A percentile compares a stretch with the other conserved stretches of the same genome.
Conservation (phyloP, 768 basidiomycete genomes). For the Trametes cingulata region DNA sequence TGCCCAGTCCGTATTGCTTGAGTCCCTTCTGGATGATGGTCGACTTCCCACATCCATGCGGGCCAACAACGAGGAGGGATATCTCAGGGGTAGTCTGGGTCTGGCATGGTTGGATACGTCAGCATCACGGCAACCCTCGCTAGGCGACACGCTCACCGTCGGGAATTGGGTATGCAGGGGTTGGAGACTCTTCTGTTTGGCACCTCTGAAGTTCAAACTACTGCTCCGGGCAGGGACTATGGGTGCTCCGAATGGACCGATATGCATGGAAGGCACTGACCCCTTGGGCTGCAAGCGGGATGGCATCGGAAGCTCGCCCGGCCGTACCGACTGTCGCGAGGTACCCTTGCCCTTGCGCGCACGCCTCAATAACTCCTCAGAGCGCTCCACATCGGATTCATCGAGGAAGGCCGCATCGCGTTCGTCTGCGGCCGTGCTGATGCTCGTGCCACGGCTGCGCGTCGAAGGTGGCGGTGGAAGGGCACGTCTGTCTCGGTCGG, state of each 20-base stretch:
- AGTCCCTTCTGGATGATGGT: conserved; percentile 78
- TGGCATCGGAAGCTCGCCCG: conserved; percentile 35
- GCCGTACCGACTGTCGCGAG: conserved; percentile 21
- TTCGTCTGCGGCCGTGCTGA: conserved; percentile 44
- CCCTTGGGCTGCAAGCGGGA: conserved; percentile 29
- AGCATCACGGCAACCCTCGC: neutral
- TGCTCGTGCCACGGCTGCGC: conserved; percentile 57
- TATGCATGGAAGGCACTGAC: conserved; percentile 26
- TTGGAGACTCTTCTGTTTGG: conserved; percentile 25
- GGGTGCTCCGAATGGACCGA: conserved; percentile 18
- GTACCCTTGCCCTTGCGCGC: conserved; percentile 32
- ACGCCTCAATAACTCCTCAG: conserved; percentile 25
- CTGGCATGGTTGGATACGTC: neutral
- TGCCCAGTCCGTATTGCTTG: conserved; percentile 53
- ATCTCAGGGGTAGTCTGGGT: conserved; percentile 34
- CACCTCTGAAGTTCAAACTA: conserved; percentile 26
- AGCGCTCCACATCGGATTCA: conserved; percentile 31
- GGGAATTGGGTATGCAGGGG: conserved; percentile 31
- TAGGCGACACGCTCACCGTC: conserved; percentile 17
- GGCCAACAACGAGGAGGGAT: conserved; percentile 79
- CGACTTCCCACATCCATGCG: conserved; percentile 81
- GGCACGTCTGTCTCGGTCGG: conserved; percentile 27
- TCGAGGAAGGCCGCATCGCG: conserved; percentile 22
- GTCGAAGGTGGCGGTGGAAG: conserved; percentile 35
- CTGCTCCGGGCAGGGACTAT: conserved; percentile 29